Base-by-base conservation (phyloP, 2,329 filamentous ascomycete species). In the Diaporthe citrichinensis region DNA sequence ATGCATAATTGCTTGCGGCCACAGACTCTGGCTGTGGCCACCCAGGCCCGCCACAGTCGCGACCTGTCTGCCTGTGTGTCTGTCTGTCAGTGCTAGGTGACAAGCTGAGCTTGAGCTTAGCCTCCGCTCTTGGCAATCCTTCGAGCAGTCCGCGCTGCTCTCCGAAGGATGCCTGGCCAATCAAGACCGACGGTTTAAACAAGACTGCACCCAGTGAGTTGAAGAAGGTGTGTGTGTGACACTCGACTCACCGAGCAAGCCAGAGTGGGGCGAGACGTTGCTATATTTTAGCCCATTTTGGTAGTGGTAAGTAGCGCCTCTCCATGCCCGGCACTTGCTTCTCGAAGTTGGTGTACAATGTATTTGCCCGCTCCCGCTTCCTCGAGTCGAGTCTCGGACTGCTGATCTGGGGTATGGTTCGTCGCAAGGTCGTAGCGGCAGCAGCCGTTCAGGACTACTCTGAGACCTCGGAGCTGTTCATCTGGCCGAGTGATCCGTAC, bases 181-280 rank as follows among this genome's bases (percentile, higher is more conserved):
- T 73, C 58, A 55, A 8, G 28, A 17, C n/a, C 46, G 23, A 20
- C 20, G 10, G 12, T 41, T 14, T 39, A 58, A 20, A 28, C 23
- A n/a, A 55, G 23, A 65, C n/a, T 31, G 71, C 25, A 46, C 25
- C 31, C 14, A 20, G 20, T 4, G 34, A 20, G 34, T 31, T 44
- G 44, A 53, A 31, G 55, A 39, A 53, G 31, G 71, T 65, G 71
- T 72, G 53, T 55, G 58, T 44, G 31, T 51, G 34, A 44, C 58
- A 51, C 46, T 39, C 25, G n/a, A 31, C 69, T 71, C 71, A 65
- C 71, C 71, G 34, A 55, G 4, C 41, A 69, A 69, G 51, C 39
- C n/a, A 41, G 65, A 25, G 65, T 51, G 62, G 73, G 65, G 73
- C 73, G 57, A 61, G 46, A 51, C 20, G 73, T 62, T 57, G 65